Base-by-base conservation (phyloP, 352 stramenopile species). In the Phytophthora hibernalis region DNA sequence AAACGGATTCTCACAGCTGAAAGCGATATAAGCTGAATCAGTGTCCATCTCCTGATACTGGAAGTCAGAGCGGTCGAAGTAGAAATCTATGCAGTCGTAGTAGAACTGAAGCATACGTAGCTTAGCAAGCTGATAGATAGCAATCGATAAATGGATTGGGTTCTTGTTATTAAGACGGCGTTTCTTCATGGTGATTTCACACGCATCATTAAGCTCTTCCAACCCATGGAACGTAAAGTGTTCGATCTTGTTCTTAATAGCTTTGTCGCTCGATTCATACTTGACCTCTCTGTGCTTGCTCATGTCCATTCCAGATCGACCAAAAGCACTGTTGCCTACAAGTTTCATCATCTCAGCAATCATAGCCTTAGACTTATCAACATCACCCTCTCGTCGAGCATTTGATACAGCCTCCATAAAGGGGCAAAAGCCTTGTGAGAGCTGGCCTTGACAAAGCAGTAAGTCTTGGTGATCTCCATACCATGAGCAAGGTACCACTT, bases 401-500 rank as follows among this genome's bases (percentile, higher is more conserved):
- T 76, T 18, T 1, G 65, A 76, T 1, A 78, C 64, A 8, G 24
- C 31, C 8, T 72, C 56, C 30, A 45, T 61, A 40, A 56, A 70
- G 54, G 21, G 4, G 49, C 59, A 51, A 72, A 79, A 13, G 28
- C 28, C 8, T 33, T 33, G 28, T 33, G 28, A 12, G 28, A 33
- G 8, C 28, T 33, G 6, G 28, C 28, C 8, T 33, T 33, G 8
- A 33, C 47, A 26, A 79, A 79, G 16, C 21, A 54, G 40, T 82
- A 67, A 35, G 40, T 65, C 16, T 77, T 71, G 8, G 52, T 74
- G 30, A 77, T 53, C 13, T 57, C 49, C 9, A 79, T 31, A 4
- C 74, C 74, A 33, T 82, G 66, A 9, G 20, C 11, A 18, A 82
- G 7, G 21, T 82, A 82, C 74, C 74, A 82, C 15, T 76, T 78